A percentile compares a stretch with the other conserved stretches of the same genome.
These are phyloP conservation scores for Tetracentron sinense DNA, from an alignment of 164 flowering plant genomes.

Conservation along the genomic window DNA sequence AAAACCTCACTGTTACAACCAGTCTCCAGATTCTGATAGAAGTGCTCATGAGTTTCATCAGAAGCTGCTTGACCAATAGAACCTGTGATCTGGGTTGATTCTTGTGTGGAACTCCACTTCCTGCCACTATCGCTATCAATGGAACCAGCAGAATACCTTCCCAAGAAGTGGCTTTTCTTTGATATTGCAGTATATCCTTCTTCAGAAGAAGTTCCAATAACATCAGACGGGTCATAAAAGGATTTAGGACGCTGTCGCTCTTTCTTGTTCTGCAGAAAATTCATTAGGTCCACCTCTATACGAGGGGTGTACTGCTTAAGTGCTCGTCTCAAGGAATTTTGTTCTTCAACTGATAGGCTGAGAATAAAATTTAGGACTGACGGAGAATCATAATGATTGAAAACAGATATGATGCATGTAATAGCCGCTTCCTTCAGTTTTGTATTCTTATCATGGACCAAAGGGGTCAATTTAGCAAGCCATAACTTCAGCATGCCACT, in stretches of 20 bases:
- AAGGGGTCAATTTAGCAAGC: slow-evolving; percentile 88
- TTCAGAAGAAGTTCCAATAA: slow-evolving; percentile 87
- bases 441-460: slow-evolving; percentile 81
- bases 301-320: slow-evolving; percentile 95
- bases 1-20: slow-evolving; percentile 38
- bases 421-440: slow-evolving; percentile 93
- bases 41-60: slow-evolving; percentile 49
- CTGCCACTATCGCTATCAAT: slow-evolving; percentile 71
- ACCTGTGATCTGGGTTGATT: slow-evolving; percentile 37
- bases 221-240: slow-evolving; percentile 79
- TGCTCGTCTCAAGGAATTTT: slow-evolving; percentile 89
- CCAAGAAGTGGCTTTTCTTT: slow-evolving; percentile 58
- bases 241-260: slow-evolving; percentile 75
- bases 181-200: slow-evolving; percentile 64
- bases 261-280: slow-evolving; percentile 85
- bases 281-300: slow-evolving; percentile 94
- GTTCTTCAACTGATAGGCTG: slow-evolving; percentile 90
- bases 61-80: slow-evolving; percentile 41
- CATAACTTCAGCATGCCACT: slow-evolving; percentile 83
- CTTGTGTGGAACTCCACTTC: slow-evolving; percentile 80
- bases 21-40: slow-evolving; percentile 38
- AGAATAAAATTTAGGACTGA: slow-evolving; percentile 82
- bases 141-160: slow-evolving; percentile 83
- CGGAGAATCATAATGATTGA: slow-evolving; percentile 68
- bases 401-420: slow-evolving; percentile 82